Evolutionary conservation across 768 basidiomycete genomes (phyloP).

Genomic region (Ephemerocybe angulata): DNA sequence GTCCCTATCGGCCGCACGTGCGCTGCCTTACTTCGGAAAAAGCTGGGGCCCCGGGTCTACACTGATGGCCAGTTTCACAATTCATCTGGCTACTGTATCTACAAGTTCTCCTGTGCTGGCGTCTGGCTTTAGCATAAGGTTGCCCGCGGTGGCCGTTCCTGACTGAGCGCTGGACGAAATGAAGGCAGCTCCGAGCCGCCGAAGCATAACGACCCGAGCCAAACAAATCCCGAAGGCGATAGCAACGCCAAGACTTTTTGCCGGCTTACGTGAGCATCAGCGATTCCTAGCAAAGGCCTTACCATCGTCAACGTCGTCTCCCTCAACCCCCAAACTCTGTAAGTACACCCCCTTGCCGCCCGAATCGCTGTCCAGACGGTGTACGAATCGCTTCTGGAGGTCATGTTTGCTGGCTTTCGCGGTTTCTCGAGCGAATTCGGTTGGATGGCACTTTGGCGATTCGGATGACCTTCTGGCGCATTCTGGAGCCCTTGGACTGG

Average conservation of each 20-base stretch:
- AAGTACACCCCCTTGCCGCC: conserved; percentile 34
- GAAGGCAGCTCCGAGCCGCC: too few species aligned
- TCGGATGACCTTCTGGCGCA: conserved; percentile 26
- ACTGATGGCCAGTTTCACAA: too few species aligned
- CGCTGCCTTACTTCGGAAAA: background rate
- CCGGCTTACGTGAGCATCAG: conserved; percentile 30
- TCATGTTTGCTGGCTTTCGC: conserved; percentile 12
- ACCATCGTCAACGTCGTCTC: conserved; percentile 38
- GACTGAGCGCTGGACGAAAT: background rate
- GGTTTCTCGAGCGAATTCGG: conserved; percentile 15
- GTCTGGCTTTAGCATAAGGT: background rate
- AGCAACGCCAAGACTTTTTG: background rate
- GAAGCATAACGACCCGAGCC: background rate
- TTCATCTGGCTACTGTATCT: too few species aligned
- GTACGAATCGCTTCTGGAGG: conserved; percentile 1
- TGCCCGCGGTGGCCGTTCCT: too few species aligned
- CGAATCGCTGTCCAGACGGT: conserved; percentile 16
- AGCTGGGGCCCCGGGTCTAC: too few species aligned
- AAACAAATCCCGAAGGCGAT: background rate
- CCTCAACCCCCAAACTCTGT: conserved; percentile 53
- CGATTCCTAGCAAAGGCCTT: conserved; percentile 14
- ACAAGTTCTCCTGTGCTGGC: too few species aligned
- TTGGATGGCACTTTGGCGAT: conserved; percentile 32
- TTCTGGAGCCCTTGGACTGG: conserved; percentile 11
- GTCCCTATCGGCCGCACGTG: background rate